These are phyloP conservation scores for Micractinium conductrix DNA, from an alignment of 139 green algal species.

Conservation along the genomic window DNA sequence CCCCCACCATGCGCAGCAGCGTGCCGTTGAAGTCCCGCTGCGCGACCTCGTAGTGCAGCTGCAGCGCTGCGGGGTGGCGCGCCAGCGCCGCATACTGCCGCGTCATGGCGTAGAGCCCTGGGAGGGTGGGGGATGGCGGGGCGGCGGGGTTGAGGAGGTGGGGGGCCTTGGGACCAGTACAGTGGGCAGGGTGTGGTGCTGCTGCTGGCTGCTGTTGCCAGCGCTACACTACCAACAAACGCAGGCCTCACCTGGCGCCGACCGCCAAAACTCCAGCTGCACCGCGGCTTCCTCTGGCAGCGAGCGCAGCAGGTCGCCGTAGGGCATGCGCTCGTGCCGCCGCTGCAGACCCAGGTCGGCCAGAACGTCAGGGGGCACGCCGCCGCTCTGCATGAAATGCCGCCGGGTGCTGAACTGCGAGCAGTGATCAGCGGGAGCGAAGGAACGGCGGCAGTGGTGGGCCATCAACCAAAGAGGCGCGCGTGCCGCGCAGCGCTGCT, in stretches of 20 bases:
- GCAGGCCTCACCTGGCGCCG: background rate
- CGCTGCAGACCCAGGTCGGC: background rate
- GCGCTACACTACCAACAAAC: background rate
- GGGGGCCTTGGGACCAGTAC: background rate
- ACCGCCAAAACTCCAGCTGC: constrained; percentile 35
- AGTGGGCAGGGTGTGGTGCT: background rate
- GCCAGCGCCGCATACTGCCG: constrained; percentile 15
- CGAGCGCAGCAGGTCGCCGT: constrained; percentile 27
- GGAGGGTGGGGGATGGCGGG: background rate
- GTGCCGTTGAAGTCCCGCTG: background rate
- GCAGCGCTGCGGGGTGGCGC: constrained; percentile 15
- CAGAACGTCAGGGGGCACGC: background rate
- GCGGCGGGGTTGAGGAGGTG: background rate
- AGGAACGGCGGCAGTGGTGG: background rate
- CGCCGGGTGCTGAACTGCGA: constrained; percentile 3
- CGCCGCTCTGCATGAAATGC: background rate
- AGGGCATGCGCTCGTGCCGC: background rate
- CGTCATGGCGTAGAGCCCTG: constrained; percentile 36
- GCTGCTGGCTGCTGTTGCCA: background rate
- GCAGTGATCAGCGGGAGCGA: background rate
- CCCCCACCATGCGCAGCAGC: background rate
- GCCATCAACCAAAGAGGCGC: too few species aligned
- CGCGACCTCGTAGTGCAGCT: constrained; percentile 24
- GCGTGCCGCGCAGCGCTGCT: too few species aligned
- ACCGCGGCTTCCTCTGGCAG: constrained; percentile 11